These are phyloP conservation scores for Penicillium manginii DNA, from an alignment of 495 filamentous ascomycete species.

Conservation along the genomic window DNA sequence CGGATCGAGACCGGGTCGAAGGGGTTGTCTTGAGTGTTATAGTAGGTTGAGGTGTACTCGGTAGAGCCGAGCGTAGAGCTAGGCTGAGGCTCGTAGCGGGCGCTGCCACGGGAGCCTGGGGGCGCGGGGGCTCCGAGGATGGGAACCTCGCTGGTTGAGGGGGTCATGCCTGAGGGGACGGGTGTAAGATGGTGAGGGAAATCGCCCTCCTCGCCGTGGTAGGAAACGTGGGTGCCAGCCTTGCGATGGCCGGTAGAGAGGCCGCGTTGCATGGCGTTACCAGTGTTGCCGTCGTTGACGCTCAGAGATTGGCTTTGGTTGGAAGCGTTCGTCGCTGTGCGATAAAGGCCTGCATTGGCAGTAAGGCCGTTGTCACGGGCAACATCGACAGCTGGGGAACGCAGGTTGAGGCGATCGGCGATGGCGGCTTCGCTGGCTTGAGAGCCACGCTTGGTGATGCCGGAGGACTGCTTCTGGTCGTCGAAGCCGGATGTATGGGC, in stretches of 20 bases:
- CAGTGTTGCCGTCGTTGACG: constrained; percentile 24
- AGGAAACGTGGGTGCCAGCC: constrained; percentile 27
- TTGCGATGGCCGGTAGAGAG: constrained; percentile 49
- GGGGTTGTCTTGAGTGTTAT: constrained; percentile 13
- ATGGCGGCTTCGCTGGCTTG: constrained; percentile 46
- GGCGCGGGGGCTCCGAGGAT: constrained; percentile 28
- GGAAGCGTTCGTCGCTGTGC: constrained; percentile 32
- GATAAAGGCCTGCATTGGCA: constrained; percentile 27
- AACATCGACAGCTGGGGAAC: constrained; percentile 44
- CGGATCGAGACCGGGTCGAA: constrained; percentile 22
- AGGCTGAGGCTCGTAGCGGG: constrained; percentile 27
- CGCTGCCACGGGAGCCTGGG: constrained; percentile 29
- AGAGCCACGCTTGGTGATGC: constrained; percentile 38
- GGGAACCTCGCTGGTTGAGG: constrained; percentile 28
- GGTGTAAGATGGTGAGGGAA: constrained; percentile 25
- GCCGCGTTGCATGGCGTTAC: constrained; percentile 33
- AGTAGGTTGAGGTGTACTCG: constrained; percentile 15
- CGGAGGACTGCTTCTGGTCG: constrained; percentile 35
- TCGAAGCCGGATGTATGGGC: constrained; percentile 45
- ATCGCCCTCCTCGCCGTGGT: constrained; percentile 10
- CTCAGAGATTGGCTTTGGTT: constrained; percentile 4
- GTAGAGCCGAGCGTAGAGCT: constrained; percentile 11
- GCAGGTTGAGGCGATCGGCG: constrained; percentile 47
- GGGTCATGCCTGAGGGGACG: constrained; percentile 27
- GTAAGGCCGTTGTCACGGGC: constrained; percentile 27